Base-by-base conservation (phyloP, 2,329 filamentous ascomycete genomes). In the Fusarium sp. region DNA sequence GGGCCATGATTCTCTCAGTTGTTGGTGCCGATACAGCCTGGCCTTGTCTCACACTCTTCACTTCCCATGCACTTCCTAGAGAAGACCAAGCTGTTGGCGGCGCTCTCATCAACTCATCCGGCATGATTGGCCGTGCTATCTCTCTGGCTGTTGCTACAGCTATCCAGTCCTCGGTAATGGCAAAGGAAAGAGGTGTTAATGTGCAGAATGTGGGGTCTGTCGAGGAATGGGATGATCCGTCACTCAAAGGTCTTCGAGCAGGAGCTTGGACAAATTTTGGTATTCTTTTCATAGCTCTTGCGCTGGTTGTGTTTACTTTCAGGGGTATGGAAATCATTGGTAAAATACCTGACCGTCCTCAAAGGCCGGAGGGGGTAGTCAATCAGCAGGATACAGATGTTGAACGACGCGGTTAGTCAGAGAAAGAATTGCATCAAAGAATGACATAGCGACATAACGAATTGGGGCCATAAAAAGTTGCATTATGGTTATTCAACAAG, bases 31-130 rank as follows among this genome's bases (percentile, higher is more conserved):
- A 93, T 74, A 90, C 88, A 0, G 83, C 90, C 0, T 92, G 88
- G 83, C 90, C 90, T 0, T 87, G 86, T 7, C 80, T 92, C 20
- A 89, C 88, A 0, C 83, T 93, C 1, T 92, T 91, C 75, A 90
- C 87, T 0, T 90, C 90, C 0, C 87, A 88, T 65, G 83, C 86
- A 1, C 82, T 93, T 1, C 87, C 90, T 0, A 80, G 82, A 1
- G 86, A 88, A 52, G 90, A 93, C 66, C 90, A 92, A 73, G 88
- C 89, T 3, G 78, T 92, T 1, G 90, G 90, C 1, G 91, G 90
- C 1, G 91, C 89, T 0, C 83, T 92, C 11, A 87, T 92, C 75
- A 92, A 92, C 63, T 85, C 90, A 1, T 85, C 90, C 15, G 88
- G 87, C 0, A 89, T 91, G 73, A 81, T 92, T 32, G 90, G 90